Evolutionary conservation across 352 stramenopile species (phyloP).

Genomic region (Globisporangium spinosum): DNA sequence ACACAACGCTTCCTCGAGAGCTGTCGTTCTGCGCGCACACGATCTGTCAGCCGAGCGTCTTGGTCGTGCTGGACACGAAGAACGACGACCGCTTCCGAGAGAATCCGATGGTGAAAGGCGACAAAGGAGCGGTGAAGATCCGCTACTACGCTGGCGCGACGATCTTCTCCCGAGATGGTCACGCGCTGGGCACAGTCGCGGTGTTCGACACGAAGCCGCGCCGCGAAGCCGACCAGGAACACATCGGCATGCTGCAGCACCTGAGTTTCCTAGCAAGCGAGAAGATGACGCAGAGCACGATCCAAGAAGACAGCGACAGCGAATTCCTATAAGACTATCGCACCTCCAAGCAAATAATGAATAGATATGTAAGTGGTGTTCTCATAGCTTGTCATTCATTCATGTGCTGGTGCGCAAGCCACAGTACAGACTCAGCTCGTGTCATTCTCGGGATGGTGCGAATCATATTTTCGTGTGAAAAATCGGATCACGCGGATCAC

Average conservation of each 20-base stretch:
- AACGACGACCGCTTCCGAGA: constrained; percentile 82
- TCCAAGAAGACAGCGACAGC: constrained; percentile 75
- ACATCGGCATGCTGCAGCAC: constrained; percentile 87
- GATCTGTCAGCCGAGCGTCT: constrained; percentile 72
- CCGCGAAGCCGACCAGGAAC: constrained; percentile 73
- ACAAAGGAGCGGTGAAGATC: constrained; percentile 83
- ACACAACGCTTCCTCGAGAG: constrained; percentile 74
- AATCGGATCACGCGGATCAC: too few relatives aligned
- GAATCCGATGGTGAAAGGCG: constrained; percentile 86
- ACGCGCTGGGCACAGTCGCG: constrained; percentile 77
- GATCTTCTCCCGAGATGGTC: constrained; percentile 77
- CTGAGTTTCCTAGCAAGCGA: constrained; percentile 84
- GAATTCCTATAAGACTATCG: constrained; percentile 54
- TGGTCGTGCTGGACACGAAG: constrained; percentile 85
- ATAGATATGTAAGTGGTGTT: constrained; percentile 17
- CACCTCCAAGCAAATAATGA: constrained; percentile 5
- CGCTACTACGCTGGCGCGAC: constrained; percentile 83
- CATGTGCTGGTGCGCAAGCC: too few relatives aligned
- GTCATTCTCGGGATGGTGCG: too few relatives aligned
- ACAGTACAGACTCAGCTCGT: too few relatives aligned
- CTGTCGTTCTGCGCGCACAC: constrained; percentile 86
- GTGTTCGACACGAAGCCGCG: constrained; percentile 82
- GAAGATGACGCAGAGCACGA: constrained; percentile 85
- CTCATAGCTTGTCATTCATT: not conserved
- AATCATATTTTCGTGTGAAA: too few relatives aligned